phyloP scores from a whole-genome alignment of 305 asterid genomes.

The Fraxinus velutina region DNA sequence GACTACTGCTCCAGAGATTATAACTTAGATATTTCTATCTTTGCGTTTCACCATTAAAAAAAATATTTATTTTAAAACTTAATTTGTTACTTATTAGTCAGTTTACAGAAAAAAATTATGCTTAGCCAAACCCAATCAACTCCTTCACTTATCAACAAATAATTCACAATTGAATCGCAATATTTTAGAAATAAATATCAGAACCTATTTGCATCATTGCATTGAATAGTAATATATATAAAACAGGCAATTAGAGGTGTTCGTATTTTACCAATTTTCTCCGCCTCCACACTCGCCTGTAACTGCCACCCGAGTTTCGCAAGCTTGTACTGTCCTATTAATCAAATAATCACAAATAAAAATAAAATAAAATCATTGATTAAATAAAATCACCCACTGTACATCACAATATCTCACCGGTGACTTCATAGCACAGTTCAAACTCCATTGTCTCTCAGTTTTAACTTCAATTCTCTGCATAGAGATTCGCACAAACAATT shows the following conservation, averaged over 20 bases:
- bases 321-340: conserved; percentile 48
- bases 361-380: neutral
- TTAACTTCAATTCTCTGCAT: conserved; percentile 55
- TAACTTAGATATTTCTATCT: neutral
- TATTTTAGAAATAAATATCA: neutral
- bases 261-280: conserved; percentile 57
- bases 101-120: neutral
- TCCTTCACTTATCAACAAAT: neutral
- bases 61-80: too few relatives aligned
- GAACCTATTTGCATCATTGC: neutral
- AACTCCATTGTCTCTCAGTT: conserved; percentile 31
- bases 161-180: neutral
- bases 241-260: neutral
- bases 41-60: neutral
- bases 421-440: conserved; percentile 34
- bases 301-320: conserved; percentile 45
- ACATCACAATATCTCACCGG: conserved; percentile 43
- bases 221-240: neutral
- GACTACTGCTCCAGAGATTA: neutral
- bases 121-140: neutral
- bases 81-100: neutral
- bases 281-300: conserved; percentile 78
- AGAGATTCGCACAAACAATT: neutral
- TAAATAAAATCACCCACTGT: conserved; percentile 6
- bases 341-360: conserved; percentile 24